phyloP scores from a whole-genome alignment of 23 red algal genomes.

The Gracilaria gracilis region DNA sequence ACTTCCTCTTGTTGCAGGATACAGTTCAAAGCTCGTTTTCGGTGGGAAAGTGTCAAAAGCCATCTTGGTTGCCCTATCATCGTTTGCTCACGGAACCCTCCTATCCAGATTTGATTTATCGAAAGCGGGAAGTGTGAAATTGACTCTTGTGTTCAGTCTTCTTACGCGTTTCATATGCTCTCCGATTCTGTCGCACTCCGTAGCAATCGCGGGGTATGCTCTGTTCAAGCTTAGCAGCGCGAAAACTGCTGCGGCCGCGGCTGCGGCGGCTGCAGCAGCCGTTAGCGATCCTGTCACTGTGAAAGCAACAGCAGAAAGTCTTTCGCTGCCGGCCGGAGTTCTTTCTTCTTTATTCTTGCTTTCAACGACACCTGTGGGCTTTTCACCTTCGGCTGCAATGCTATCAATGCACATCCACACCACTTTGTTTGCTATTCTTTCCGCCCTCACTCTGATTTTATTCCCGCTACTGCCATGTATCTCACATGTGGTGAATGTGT shows the following conservation, averaged over 20 bases:
- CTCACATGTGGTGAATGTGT: conserved; percentile 52
- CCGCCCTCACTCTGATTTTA: conserved; percentile 32
- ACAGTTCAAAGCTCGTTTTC: conserved; percentile 2
- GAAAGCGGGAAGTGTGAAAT: conserved; percentile 44
- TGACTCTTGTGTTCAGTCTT: conserved; percentile 61
- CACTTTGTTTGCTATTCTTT: conserved; percentile 64
- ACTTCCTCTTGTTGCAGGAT: conserved; percentile 20
- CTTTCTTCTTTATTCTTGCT: conserved; percentile 71
- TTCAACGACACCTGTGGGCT: conserved; percentile 56
- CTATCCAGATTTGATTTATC: conserved; percentile 67
- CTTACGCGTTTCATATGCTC: conserved; percentile 54
- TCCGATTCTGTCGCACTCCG: conserved; percentile 61
- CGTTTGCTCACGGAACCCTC: conserved; percentile 58
- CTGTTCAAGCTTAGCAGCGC: conserved; percentile 39
- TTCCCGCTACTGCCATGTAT: conserved; percentile 60
- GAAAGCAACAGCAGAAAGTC: conserved; percentile 53
- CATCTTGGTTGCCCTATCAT: conserved; percentile 41
- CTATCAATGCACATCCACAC: conserved; percentile 70
- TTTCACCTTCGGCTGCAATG: conserved; percentile 64
- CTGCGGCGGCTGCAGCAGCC: conserved; percentile 42
- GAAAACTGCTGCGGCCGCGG: conserved; percentile 51
- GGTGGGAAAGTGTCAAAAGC: background rate
- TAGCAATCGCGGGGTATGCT: conserved; percentile 64
- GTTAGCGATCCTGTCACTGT: conserved; percentile 44
- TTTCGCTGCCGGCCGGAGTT: conserved; percentile 36